Conservation (phyloP, 345 rosid species). For the Citrus maxima region DNA sequence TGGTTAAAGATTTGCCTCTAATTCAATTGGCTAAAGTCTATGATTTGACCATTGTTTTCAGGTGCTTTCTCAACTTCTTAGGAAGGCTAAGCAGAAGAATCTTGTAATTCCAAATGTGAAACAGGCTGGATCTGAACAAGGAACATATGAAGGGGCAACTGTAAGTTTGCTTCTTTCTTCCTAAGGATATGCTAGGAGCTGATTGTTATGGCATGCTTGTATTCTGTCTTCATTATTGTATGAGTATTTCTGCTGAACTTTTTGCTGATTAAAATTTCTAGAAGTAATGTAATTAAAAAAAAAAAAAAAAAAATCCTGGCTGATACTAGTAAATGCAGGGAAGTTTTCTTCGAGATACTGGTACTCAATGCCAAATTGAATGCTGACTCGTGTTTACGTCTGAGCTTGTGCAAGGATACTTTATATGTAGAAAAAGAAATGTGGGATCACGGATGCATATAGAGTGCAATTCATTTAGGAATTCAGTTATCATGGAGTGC, state of each 20-base stretch:
- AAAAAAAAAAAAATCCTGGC: not conserved
- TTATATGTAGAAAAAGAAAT: not conserved
- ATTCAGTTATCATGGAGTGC: not conserved
- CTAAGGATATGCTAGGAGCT: not conserved
- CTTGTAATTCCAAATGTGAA: conserved; percentile 87
- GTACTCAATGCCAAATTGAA: not conserved
- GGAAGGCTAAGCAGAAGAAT: conserved; percentile 87
- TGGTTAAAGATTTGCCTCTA: not conserved
- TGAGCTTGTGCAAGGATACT: not conserved
- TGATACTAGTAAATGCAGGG: not conserved
- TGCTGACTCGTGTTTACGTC: not conserved
- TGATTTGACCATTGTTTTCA: conserved; percentile 21
- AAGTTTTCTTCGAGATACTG: not conserved
- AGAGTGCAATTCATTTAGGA: not conserved
- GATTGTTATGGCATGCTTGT: not conserved
- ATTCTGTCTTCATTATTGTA: not conserved
- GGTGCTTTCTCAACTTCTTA: conserved; percentile 97
- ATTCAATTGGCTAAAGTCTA: not conserved
- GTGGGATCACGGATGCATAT: not conserved
- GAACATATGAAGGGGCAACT: conserved; percentile 96
- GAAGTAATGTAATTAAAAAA: not conserved
- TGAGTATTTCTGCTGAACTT: not conserved
- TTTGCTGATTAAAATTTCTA: not conserved
- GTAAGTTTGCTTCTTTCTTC: conserved; percentile 49
- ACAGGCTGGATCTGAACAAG: conserved; percentile 89